Base-by-base conservation (phyloP, 176 grass and related monocot species). In the Phragmites australis region DNA sequence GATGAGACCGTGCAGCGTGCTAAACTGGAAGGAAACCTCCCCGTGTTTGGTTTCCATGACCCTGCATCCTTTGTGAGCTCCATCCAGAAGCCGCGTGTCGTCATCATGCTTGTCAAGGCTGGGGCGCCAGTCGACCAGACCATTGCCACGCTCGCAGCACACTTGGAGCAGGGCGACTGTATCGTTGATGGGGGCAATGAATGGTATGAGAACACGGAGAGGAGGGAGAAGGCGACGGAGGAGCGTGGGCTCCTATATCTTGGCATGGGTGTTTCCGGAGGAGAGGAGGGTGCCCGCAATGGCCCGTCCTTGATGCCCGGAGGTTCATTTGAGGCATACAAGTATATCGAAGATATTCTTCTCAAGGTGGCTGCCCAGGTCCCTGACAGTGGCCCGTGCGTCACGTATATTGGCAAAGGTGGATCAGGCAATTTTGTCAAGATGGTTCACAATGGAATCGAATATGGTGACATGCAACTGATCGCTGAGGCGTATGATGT, bases 131-230 rank as follows among this genome's bases (percentile, higher is more conserved):
- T 94, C 45, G 93, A 94, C 68, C 93, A 94, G 81, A 94, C 93
- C 25, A 94, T 94, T 48, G 80, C 86, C 1, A 92, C 93, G 0
- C 93, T 94, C 0, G 82, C 93, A 0, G 89, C 89, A 1, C 89
- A 94, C 81, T 49, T 94, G 87, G 93, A 94, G 62, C 76, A 80
- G 72, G 93, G 93, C 3, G 93, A 92, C 15, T 94, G 93, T 43
- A 94, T 94, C 50, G 72, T 94, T 7, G 93, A 94, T 10, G 93
- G 93, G 68, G 93, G 93, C 27, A 94, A 94, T 2, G 93, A 94
- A 19, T 94, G 93, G 93, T 94, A 94, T 1, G 93, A 94, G 84
- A 94, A 92, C 89, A 94, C 93, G 0, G 93, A 94, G 58, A 94
- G 93, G 93, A 88, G 93, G 76, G 93, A 94, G 86, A 91, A 94